Percentiles rank a stretch among this genome's conserved stretches.
Conservation (phyloP, 306 rosid genomes). For the Rosa lucieae region DNA sequence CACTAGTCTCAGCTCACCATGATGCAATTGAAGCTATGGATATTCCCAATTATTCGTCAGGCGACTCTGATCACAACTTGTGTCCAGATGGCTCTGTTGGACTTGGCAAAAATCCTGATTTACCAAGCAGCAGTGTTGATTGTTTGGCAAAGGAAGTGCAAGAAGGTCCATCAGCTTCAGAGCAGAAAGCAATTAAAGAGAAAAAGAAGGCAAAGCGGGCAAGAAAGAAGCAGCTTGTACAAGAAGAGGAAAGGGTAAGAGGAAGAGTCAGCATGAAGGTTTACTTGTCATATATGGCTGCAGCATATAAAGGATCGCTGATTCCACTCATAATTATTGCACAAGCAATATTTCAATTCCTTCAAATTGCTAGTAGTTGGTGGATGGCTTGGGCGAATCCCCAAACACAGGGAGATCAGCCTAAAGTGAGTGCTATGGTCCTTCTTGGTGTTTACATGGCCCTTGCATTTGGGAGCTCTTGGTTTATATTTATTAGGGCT, state of each 20-base stretch:
- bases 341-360: conserved; percentile 89
- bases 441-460: conserved; percentile 94
- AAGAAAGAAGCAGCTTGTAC: conserved; percentile 93
- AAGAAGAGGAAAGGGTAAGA: conserved; percentile 98
- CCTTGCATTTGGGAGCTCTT: conserved; percentile 94
- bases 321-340: conserved; percentile 89
- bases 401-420: conserved; percentile 87
- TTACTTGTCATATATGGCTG: conserved; percentile 96
- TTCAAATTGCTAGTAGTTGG: conserved; percentile 99
- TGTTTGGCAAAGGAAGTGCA: conserved; percentile 83
- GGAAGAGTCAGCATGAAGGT: conserved; percentile 99
- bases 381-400: conserved; percentile 99
- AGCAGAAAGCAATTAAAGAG: conserved; percentile 74
- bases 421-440: conserved; percentile 75
- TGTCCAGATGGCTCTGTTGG: conserved; percentile 48
- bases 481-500: conserved; percentile 83
- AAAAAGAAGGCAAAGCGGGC: conserved; percentile 86
- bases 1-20: conserved; percentile 94
- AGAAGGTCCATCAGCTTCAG: conserved; percentile 70
- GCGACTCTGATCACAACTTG: conserved; percentile 78
- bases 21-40: conserved; percentile 99
- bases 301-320: conserved; percentile 86
- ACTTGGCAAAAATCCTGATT: conserved; percentile 45
- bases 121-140: conserved; percentile 54
- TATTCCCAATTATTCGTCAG: conserved; percentile 84